Conservation (phyloP, 2,329 filamentous ascomycete genomes). For the Passalora sequoiae region DNA sequence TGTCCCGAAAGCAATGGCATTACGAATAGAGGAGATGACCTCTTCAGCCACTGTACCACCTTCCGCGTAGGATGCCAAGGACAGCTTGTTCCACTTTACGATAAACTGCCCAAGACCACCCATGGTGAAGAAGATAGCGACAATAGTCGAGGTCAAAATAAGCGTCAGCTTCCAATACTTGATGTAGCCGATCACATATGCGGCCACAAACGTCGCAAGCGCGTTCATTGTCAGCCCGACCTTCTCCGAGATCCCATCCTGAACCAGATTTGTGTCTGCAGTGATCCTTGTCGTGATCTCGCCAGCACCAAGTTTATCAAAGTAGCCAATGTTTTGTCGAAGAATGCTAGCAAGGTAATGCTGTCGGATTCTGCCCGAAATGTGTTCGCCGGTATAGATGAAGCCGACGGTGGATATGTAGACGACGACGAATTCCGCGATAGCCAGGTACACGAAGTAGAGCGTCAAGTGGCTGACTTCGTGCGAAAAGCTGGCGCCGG, state of each 20-base stretch:
- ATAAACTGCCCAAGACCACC: slow-evolving; percentile 68
- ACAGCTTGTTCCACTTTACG: slow-evolving; percentile 72
- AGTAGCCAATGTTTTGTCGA: slow-evolving; percentile 85
- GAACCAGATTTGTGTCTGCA: slow-evolving; percentile 85
- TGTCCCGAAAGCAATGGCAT: slow-evolving; percentile 86
- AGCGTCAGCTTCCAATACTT: slow-evolving; percentile 91
- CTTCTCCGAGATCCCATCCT: slow-evolving; percentile 91
- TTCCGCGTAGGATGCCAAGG: slow-evolving; percentile 71
- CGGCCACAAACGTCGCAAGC: slow-evolving; percentile 75
- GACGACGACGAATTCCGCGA: slow-evolving; percentile 71
- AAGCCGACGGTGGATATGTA: slow-evolving; percentile 83
- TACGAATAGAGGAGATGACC: slow-evolving; percentile 87
- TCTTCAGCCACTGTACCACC: slow-evolving; percentile 90
- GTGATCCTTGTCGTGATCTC: slow-evolving; percentile 95
- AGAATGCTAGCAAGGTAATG: slow-evolving; percentile 80
- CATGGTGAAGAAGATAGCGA: slow-evolving; percentile 75
- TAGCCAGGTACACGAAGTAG: slow-evolving; percentile 80
- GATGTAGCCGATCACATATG: slow-evolving; percentile 85
- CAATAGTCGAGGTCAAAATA: slow-evolving; percentile 75
- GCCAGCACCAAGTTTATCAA: slow-evolving; percentile 86
- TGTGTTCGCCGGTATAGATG: slow-evolving; percentile 59
- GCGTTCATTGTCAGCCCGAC: slow-evolving; percentile 71
- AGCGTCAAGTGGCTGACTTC: slow-evolving; percentile 62
- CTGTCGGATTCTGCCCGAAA: slow-evolving; percentile 54
- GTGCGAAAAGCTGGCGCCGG: slow-evolving; percentile 53